Base-by-base conservation (phyloP, 208 protist species). In the Leishmania guyanensis region DNA sequence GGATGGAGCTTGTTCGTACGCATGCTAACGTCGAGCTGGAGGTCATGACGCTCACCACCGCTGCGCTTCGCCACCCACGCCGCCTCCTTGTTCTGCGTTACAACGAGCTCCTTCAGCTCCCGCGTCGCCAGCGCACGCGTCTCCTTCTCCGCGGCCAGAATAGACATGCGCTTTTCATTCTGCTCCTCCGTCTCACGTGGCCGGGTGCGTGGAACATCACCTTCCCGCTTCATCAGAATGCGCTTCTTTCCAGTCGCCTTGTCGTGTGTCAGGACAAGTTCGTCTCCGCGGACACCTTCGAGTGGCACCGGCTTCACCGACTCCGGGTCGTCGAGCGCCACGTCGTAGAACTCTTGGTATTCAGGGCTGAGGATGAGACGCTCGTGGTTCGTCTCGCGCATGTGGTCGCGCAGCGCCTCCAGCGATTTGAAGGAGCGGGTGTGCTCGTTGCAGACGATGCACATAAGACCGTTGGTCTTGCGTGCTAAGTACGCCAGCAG, bases 391-490 rank as follows among this genome's bases (percentile, higher is more conserved):
- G 85, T 86, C 79, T 97, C 93, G 12, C 84, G 84, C 95, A 98
- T 98, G 86, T 98, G 95, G 43, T 90, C 91, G 6, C 95, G 88
- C 60, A 98, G 86, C 5, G 93, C 92, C 33, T 89, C 89, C n/a
- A 98, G 82, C 33, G 93, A 94, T 14, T 75, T 5, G 70, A 93
- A 95, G 36, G 88, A 87, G 50, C 86, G 88, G 3, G 93, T 97
- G 71, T 93, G 92, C 80, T 94, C 92, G 56, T 92, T 93, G 87
- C 95, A 98, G 17, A 98, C 95, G 43, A 98, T 83, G 80, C 95
- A 98, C 71, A 98, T 75, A 2, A 97, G 84, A 69, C 95, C 95
- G 74, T 97, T 98, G 60, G 93, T 85, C 85, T 98, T 98, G 0
- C 95, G 95, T 22, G 95, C 88, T 29, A 98, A 72, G 74, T 98